Percentiles rank a stretch among this genome's conserved stretches.
Conservation (phyloP, 2,329 filamentous ascomycete genomes). For the Fusarium sp. region DNA sequence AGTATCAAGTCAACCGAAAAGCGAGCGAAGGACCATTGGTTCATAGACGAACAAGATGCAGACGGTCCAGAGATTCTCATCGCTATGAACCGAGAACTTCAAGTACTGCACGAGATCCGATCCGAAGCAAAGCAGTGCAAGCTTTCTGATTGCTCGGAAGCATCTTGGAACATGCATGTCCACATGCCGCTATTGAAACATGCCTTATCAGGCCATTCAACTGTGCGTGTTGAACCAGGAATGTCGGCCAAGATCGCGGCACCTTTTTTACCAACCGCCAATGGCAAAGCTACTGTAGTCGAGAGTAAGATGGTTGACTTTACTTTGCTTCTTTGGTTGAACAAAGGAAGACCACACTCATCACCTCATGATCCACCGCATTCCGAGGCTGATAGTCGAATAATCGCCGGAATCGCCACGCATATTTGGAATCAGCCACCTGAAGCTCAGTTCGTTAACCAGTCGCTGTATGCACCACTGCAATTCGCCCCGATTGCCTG, state of each 20-base stretch:
- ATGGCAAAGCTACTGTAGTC: not conserved
- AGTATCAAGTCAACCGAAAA: too few relatives aligned
- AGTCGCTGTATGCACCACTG: not conserved
- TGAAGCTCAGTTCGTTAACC: not conserved
- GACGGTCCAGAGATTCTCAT: too few relatives aligned
- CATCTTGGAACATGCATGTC: constrained; percentile 3
- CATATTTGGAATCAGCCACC: not conserved
- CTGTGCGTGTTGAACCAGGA: not conserved
- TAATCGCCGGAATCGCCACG: not conserved
- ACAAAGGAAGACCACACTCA: not conserved
- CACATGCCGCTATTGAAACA: not conserved
- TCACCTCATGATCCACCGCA: not conserved
- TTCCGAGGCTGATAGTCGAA: not conserved
- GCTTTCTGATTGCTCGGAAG: not conserved
- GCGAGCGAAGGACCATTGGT: too few relatives aligned
- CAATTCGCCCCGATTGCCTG: constrained; percentile 1
- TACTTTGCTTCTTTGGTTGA: not conserved
- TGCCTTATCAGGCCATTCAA: not conserved
- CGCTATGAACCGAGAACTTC: not conserved
- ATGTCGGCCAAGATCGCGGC: not conserved
- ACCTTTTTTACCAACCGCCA: not conserved
- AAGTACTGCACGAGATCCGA: not conserved
- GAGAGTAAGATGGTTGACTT: constrained; percentile 16
- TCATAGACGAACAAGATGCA: too few relatives aligned
- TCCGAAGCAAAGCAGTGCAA: not conserved